Percentiles rank a stretch among this genome's conserved stretches.
phyloP scores from a whole-genome alignment of 2,329 filamentous ascomycete species.

The Orbilia ellipsospora region DNA sequence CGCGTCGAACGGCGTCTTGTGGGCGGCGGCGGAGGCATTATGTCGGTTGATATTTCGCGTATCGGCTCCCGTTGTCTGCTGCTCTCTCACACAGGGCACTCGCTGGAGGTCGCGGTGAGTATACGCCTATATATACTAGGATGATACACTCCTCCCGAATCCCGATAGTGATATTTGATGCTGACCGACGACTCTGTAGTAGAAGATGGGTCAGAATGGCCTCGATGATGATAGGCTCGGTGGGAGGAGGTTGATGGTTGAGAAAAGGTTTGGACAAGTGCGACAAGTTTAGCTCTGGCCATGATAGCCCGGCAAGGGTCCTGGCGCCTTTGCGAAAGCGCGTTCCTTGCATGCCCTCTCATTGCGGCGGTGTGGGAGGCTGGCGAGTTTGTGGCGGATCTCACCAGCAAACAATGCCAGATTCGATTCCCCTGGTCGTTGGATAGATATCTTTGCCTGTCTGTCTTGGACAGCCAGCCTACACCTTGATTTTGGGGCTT shows the following conservation, averaged over 20 bases:
- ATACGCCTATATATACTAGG: not conserved
- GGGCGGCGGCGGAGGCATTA: conserved; percentile 7
- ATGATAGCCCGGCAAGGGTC: conserved; percentile 14
- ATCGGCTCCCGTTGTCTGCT: not conserved
- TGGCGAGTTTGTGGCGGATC: not conserved
- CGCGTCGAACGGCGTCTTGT: conserved; percentile 50
- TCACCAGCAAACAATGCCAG: not conserved
- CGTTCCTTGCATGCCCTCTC: conserved; percentile 49
- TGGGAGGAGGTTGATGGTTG: conserved; percentile 27
- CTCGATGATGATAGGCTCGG: not conserved
- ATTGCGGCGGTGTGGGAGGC: conserved; percentile 26
- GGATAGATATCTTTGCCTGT: not conserved
- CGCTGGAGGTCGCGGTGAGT: not conserved
- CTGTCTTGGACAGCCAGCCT: too few species aligned
- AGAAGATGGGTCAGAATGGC: too few species aligned
- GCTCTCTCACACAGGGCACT: not conserved
- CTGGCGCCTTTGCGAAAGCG: conserved; percentile 22
- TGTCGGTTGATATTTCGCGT: not conserved
- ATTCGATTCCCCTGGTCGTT: not conserved
- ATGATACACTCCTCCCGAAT: not conserved
- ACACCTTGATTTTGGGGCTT: too few species aligned
- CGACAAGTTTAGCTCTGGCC: conserved; percentile 24
- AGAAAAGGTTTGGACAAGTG: conserved; percentile 18
- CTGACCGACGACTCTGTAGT: not conserved
- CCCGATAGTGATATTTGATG: not conserved